Evolutionary conservation across 2,329 filamentous ascomycete species (phyloP).

Genomic region (Pyricularia grisea): DNA sequence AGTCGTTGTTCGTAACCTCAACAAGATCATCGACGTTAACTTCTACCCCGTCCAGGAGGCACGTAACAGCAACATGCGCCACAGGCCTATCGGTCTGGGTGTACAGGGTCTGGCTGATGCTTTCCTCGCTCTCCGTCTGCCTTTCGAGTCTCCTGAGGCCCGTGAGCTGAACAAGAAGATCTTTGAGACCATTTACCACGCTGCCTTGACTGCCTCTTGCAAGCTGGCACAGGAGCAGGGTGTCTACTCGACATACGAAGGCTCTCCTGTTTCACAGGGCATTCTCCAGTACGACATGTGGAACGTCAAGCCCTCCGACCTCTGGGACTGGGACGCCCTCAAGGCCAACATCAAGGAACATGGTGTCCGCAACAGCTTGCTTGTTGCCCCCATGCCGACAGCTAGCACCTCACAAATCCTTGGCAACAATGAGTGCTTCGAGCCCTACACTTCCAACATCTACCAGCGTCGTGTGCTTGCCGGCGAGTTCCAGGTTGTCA

Average conservation of each 20-base stretch:
- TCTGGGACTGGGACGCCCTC: conserved; percentile 91
- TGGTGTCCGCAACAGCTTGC: conserved; percentile 88
- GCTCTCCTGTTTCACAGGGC: conserved; percentile 88
- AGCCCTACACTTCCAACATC: conserved; percentile 99
- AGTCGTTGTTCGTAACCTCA: conserved; percentile 89
- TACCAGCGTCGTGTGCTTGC: conserved; percentile 97
- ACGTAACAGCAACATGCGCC: conserved; percentile 91
- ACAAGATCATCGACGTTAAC: conserved; percentile 98
- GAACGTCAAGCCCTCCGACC: conserved; percentile 83
- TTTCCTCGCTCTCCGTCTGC: conserved; percentile 92
- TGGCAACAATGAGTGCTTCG: conserved; percentile 99
- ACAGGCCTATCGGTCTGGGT: conserved; percentile 91
- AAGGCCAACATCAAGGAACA: conserved; percentile 89
- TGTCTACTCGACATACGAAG: conserved; percentile 82
- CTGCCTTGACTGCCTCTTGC: conserved; percentile 79
- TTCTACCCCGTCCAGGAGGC: conserved; percentile 96
- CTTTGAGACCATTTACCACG: conserved; percentile 99
- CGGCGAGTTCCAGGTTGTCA: conserved; percentile 98
- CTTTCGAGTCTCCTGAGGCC: conserved; percentile 93
- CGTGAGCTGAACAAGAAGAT: conserved; percentile 94
- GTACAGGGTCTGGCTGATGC: conserved; percentile 97
- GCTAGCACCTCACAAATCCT: conserved; percentile 96
- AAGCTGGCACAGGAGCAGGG: conserved; percentile 78
- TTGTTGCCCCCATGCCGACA: conserved; percentile 96
- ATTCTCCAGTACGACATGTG: conserved; percentile 99